phyloP scores from a whole-genome alignment of 2,329 filamentous ascomycete species.

The Neonectria faginata region DNA sequence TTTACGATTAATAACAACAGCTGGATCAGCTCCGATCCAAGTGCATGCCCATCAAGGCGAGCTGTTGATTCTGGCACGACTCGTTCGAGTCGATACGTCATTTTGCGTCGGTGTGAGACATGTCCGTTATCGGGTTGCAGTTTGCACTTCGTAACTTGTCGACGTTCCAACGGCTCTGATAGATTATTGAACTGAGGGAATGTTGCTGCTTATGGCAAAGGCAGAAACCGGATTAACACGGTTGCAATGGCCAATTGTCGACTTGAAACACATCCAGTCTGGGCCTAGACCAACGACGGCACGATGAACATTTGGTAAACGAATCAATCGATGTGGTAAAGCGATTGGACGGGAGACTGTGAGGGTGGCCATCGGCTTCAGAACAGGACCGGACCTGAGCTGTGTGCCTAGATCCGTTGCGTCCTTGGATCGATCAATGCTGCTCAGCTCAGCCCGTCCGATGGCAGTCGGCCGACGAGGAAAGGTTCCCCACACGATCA shows the following conservation, averaged over 20 bases:
- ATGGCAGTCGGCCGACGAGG: slow-evolving; percentile 8
- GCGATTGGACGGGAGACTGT: slow-evolving; percentile 18
- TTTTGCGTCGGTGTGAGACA: not conserved
- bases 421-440: slow-evolving; percentile 24
- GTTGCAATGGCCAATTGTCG: slow-evolving; percentile 6
- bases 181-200: not conserved
- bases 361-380: slow-evolving; percentile 9
- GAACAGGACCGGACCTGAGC: slow-evolving; percentile 7
- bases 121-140: not conserved
- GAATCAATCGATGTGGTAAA: slow-evolving; percentile 9
- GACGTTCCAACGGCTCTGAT: not conserved
- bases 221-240: slow-evolving; percentile 9
- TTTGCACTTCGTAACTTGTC: not conserved
- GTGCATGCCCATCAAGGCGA: slow-evolving; percentile 19
- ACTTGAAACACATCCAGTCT: not conserved
- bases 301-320: not conserved
- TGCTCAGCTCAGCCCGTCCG: slow-evolving; percentile 11
- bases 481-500: slow-evolving; percentile 17
- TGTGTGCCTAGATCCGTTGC: slow-evolving; percentile 11
- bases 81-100: slow-evolving; percentile 11
- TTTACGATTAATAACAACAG: slow-evolving; percentile 8
- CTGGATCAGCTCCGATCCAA: slow-evolving; percentile 5
- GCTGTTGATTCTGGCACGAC: not conserved
- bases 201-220: not conserved
- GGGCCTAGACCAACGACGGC: not conserved